Base-by-base conservation (phyloP, 305 asterid genomes). In the Galium porrigens region DNA sequence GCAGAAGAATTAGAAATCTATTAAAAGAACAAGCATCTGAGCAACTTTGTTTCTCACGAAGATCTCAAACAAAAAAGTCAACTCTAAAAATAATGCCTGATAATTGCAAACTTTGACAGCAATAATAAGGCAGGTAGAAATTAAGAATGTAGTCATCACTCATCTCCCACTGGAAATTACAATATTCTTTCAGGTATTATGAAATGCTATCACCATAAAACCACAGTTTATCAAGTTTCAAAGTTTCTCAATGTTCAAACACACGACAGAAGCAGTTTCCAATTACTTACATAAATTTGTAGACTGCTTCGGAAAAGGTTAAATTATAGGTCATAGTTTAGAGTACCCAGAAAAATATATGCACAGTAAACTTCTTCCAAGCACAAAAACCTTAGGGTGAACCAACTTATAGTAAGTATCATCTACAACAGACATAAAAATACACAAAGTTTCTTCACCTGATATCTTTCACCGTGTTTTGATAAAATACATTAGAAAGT, bases 1-100 rank as follows among this genome's bases (percentile, higher is more conserved):
- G 61, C 44, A 51, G 61, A 44, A 36, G 49, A 65, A 63, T 41
- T 44, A 55, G 27, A 61, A 15, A 32, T 29, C 56, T 61, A 66
- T 41, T 34, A 61, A 15, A 61, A 14, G 25, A 12, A 14, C 34
- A 66, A 44, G 22, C 22, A 22, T 22, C 22, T 22, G 22, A 22
- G 66, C 17, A 58, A 27, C 0, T 2, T 29, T 15, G n/a, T 58
- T 32, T n/a, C 42, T 9, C 44, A 15, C 36, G 3, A 42, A 8
- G 36, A 61, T 27, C 42, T 49, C 44, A 20, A 9, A 49, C 44
- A 10, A 60, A 58, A 55, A 0, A n/a, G 10, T 53, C 53, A 52
- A 32, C 27, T 29, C 32, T 1, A 30, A 30, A 17, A 8, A 39
- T 27, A 57, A 17, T 12, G 11, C 65, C 25, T 46, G 22, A 30